Evolutionary conservation across 129 eudicot species (phyloP).

Genomic region (Tagetes patula): DNA sequence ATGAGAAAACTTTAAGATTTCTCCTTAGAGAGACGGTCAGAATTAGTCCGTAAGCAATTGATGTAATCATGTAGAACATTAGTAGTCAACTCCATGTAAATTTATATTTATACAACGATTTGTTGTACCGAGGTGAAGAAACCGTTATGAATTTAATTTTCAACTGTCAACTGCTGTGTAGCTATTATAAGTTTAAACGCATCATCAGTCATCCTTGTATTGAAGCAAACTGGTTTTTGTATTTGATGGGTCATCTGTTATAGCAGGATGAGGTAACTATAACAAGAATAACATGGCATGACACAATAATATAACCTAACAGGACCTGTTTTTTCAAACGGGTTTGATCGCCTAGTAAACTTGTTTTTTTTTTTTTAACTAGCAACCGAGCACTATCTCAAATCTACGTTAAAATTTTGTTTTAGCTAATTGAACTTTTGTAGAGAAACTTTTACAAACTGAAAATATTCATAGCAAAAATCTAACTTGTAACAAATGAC

Average conservation of each 20-base stretch:
- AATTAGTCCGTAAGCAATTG: constrained; percentile 8
- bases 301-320: too few species aligned
- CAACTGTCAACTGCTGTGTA: neutral
- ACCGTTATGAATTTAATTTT: neutral
- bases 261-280: too few species aligned
- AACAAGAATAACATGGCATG: too few species aligned
- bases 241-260: neutral
- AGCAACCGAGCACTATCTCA: neutral
- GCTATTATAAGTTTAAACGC: neutral
- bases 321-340: neutral
- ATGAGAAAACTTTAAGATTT: constrained; percentile 18
- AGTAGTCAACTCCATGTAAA: constrained; percentile 23
- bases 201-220: neutral
- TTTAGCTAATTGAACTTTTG: neutral
- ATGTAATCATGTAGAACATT: constrained; percentile 5
- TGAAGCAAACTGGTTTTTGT: neutral
- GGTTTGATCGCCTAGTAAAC: neutral
- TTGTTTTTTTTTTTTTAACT: neutral
- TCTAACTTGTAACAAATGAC: neutral
- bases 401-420: too few species aligned
- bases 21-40: neutral
- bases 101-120: neutral
- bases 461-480: too few species aligned
- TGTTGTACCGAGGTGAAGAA: neutral
- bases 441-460: neutral